phyloP scores from a whole-genome alignment of 352 stramenopile species.

The Pythium periplocum region DNA sequence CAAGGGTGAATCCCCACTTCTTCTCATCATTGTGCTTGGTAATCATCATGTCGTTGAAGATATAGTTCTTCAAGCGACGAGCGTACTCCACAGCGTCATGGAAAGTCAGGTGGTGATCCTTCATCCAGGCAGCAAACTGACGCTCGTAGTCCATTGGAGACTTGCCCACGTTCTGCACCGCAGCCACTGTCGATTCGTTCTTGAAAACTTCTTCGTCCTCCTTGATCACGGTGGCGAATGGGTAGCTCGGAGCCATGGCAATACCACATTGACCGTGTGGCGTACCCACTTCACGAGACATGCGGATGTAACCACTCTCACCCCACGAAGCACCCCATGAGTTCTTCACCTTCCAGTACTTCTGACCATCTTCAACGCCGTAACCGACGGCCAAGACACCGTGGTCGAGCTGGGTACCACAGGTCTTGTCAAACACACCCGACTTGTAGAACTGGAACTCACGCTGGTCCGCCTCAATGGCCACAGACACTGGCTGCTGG shows the following conservation, averaged over 20 bases:
- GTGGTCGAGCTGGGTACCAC: conserved; percentile 80
- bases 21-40: conserved; percentile 78
- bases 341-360: conserved; percentile 97
- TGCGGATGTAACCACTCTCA: conserved; percentile 91
- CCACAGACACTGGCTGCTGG: conserved; percentile 91
- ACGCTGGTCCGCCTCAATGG: conserved; percentile 92
- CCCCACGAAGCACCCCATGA: conserved; percentile 94
- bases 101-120: conserved; percentile 40
- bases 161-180: conserved; percentile 32
- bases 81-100: conserved; percentile 65
- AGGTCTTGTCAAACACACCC: conserved; percentile 86
- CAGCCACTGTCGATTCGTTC: conserved; percentile 19
- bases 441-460: conserved; percentile 96
- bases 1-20: conserved; percentile 79
- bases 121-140: conserved; percentile 71
- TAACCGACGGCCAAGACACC: conserved; percentile 89
- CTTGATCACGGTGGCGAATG: conserved; percentile 38
- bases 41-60: conserved; percentile 86
- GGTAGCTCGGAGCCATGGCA: conserved; percentile 69
- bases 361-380: conserved; percentile 76
- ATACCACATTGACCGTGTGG: conserved; percentile 66
- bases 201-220: conserved; percentile 10
- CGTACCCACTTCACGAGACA: conserved; percentile 69
- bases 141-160: conserved; percentile 62
- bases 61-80: conserved; percentile 69